Evolutionary conservation across 2,329 filamentous ascomycete genomes (phyloP).

Genomic region (Paraphoma sp.): DNA sequence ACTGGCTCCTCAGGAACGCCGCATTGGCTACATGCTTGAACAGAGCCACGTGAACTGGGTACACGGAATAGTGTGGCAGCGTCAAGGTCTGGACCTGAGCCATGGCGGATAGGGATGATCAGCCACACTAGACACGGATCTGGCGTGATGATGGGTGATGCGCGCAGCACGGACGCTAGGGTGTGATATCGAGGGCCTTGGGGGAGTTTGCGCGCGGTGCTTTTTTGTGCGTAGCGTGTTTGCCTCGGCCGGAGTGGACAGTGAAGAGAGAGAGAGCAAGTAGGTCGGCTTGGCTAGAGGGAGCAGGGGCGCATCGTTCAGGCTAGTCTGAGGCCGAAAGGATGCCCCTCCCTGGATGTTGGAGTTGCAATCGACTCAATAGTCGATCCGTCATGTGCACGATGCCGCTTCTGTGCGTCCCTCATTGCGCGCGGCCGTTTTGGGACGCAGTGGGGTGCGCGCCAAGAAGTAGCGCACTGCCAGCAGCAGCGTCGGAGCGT

Average conservation of each 20-base stretch:
- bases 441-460: constrained; percentile 22
- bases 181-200: constrained; percentile 1
- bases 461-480: constrained; percentile 6
- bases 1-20: constrained; percentile 77
- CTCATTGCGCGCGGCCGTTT: constrained; percentile 10
- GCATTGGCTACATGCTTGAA: constrained; percentile 82
- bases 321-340: too few relatives aligned
- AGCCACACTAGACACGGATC: constrained; percentile 1
- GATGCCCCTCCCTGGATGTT: not conserved
- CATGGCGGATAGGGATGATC: constrained; percentile 43
- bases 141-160: constrained; percentile 1
- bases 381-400: not conserved
- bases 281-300: too few relatives aligned
- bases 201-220: not conserved
- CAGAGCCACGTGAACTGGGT: constrained; percentile 75
- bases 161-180: constrained; percentile 1
- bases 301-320: too few relatives aligned
- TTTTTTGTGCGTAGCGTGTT: not conserved
- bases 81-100: constrained; percentile 68
- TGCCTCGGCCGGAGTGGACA: not conserved
- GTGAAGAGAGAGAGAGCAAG: not conserved
- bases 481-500: not conserved
- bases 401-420: constrained; percentile 2
- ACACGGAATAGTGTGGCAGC: constrained; percentile 76
- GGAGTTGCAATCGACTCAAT: not conserved